phyloP scores from a whole-genome alignment of 805 yeast species.

The Wickerhamiella siamensis region DNA sequence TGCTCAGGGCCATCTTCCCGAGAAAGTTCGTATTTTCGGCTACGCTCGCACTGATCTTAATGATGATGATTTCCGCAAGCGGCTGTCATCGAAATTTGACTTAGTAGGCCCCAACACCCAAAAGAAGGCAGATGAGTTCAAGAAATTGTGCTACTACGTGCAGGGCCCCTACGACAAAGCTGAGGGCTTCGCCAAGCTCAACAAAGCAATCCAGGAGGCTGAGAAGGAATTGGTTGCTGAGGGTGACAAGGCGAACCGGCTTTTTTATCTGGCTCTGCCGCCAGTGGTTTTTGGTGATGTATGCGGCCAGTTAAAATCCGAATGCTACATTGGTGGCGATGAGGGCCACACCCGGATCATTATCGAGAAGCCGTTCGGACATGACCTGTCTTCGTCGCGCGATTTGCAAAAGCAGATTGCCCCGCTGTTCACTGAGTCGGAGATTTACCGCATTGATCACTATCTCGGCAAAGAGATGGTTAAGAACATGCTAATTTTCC shows the following conservation, averaged over 20 bases:
- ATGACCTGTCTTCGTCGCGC: constrained; percentile 66
- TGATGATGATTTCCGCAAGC: constrained; percentile 48
- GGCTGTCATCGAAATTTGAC: constrained; percentile 52
- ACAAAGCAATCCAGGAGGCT: constrained; percentile 38
- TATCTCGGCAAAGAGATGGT: constrained; percentile 97
- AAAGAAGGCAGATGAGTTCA: constrained; percentile 41
- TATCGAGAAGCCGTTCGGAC: constrained; percentile 96
- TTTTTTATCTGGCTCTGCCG: constrained; percentile 88
- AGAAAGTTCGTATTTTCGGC: constrained; percentile 63
- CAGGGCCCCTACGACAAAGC: constrained; percentile 68
- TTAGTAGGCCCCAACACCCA: constrained; percentile 32
- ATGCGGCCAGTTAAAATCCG: constrained; percentile 53
- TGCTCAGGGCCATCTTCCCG: constrained; percentile 65
- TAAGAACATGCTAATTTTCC: constrained; percentile 72
- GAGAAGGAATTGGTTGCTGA: constrained; percentile 32
- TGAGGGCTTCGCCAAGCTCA: constrained; percentile 54
- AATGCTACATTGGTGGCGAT: constrained; percentile 41
- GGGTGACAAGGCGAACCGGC: constrained; percentile 44
- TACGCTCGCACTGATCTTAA: constrained; percentile 76
- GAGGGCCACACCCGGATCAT: constrained; percentile 67
- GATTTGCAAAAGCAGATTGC: constrained; percentile 62
- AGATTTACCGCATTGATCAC: constrained; percentile 90
- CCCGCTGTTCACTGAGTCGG: constrained; percentile 82
- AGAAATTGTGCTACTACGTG: constrained; percentile 50
- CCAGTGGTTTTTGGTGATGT: constrained; percentile 82